Conservation (phyloP, 176 grass and related monocot genomes). For the Raddia distichophylla region DNA sequence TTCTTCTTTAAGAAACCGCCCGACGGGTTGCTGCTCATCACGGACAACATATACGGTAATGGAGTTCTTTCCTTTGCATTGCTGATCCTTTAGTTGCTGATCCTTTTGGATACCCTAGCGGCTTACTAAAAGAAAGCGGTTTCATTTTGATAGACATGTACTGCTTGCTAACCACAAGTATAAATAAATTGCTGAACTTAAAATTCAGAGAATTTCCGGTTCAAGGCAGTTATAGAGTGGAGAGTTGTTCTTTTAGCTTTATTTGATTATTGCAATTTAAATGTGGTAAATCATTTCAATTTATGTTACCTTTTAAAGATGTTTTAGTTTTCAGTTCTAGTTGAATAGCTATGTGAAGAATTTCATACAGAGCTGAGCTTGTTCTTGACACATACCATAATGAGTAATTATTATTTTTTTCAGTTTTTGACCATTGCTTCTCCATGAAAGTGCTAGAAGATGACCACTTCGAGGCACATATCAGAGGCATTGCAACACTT, state of each 20-base stretch:
- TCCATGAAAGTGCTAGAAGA: slow-evolving; percentile 60
- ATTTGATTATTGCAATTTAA: not conserved
- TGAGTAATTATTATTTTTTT: slow-evolving; percentile 27
- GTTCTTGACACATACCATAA: slow-evolving; percentile 29
- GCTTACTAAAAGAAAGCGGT: not conserved
- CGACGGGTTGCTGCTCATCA: slow-evolving; percentile 75
- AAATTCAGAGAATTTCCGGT: not conserved
- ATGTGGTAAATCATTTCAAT: not conserved
- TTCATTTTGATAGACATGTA: not conserved
- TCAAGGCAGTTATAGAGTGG: not conserved
- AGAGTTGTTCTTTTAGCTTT: not conserved
- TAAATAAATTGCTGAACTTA: slow-evolving; percentile 5
- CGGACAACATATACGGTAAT: slow-evolving; percentile 74
- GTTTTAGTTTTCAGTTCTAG: not conserved
- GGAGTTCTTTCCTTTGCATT: slow-evolving; percentile 35
- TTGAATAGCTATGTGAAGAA: not conserved
- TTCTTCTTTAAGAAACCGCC: slow-evolving; percentile 87
- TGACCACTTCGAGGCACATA: slow-evolving; percentile 60
- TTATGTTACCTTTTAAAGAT: not conserved
- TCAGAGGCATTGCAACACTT: slow-evolving; percentile 57
- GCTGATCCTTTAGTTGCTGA: slow-evolving; percentile 24
- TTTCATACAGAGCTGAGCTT: not conserved
- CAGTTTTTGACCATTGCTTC: slow-evolving; percentile 89
- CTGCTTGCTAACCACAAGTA: not conserved
- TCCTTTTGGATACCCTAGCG: slow-evolving; percentile 5